These are phyloP conservation scores for Ophiostoma novo-ulmi DNA, from an alignment of 2,329 filamentous ascomycete genomes.

Conservation along the genomic window DNA sequence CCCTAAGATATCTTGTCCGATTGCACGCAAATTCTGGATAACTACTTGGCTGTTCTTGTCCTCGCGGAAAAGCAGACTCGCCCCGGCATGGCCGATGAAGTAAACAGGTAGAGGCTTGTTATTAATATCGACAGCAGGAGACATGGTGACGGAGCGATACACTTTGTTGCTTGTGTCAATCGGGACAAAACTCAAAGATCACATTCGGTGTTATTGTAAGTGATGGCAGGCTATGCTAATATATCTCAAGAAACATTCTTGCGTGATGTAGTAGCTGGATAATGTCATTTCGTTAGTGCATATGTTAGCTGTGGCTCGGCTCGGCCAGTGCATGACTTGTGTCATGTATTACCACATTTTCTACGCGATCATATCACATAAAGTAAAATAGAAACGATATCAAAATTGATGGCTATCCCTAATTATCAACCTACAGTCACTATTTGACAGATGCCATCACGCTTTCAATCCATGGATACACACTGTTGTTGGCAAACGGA, in stretches of 20 bases:
- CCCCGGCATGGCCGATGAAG: neutral
- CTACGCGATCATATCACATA: neutral
- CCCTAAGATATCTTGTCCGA: neutral
- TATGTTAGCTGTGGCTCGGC: neutral
- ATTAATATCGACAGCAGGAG: neutral
- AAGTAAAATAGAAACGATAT: neutral
- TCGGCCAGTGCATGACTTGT: neutral
- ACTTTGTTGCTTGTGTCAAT: too few species aligned
- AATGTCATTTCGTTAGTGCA: neutral
- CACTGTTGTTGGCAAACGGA: slow-evolving; percentile 51
- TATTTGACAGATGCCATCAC: slow-evolving; percentile 40
- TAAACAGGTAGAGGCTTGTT: neutral
- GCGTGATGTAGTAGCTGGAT: neutral
- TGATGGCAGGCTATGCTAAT: too few species aligned
- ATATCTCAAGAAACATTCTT: neutral
- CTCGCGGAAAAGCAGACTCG: neutral
- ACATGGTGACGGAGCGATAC: neutral
- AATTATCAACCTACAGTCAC: neutral
- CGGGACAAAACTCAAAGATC: too few species aligned
- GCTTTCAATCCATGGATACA: slow-evolving; percentile 59
- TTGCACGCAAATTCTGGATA: neutral
- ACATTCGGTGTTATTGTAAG: too few species aligned
- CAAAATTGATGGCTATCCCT: neutral
- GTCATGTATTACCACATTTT: neutral
- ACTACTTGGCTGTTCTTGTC: neutral